phyloP scores from a whole-genome alignment of 768 basidiomycete species.

The Pulveroboletus ravenelii region DNA sequence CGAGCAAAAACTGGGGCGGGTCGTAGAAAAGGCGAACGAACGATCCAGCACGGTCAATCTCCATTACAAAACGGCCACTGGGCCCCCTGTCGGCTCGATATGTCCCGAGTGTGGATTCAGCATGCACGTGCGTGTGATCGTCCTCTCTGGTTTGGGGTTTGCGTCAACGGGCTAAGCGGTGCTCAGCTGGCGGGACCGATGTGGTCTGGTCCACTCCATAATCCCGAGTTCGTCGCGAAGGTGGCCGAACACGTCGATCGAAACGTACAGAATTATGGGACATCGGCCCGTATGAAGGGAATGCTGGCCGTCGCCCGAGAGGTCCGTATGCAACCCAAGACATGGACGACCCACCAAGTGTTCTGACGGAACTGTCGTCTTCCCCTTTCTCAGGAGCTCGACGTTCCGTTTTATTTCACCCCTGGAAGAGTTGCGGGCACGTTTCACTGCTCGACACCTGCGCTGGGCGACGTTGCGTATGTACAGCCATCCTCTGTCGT shows the following conservation, averaged over 20 bases:
- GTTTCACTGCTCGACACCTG: constrained; percentile 78
- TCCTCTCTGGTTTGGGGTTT: background rate
- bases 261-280: constrained; percentile 66
- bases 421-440: constrained; percentile 72
- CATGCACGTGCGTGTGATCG: constrained; percentile 60
- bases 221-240: constrained; percentile 64
- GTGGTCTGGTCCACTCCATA: constrained; percentile 91
- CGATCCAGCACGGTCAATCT: constrained; percentile 53
- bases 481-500: constrained; percentile 24
- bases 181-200: constrained; percentile 86
- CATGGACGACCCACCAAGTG: background rate
- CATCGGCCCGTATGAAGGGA: constrained; percentile 82
- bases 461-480: constrained; percentile 71
- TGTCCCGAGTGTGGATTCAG: constrained; percentile 81
- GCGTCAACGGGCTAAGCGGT: background rate
- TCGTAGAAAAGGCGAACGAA: constrained; percentile 57
- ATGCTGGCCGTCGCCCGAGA: constrained; percentile 91
- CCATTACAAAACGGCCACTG: constrained; percentile 66
- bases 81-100: constrained; percentile 58
- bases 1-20: constrained; percentile 79
- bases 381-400: constrained; percentile 54
- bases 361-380: background rate
- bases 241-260: constrained; percentile 69
- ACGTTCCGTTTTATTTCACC: constrained; percentile 82
- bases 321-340: constrained; percentile 40